phyloP scores from a whole-genome alignment of 1,284 basidiomycete genomes.

The Vanrija sp. region DNA sequence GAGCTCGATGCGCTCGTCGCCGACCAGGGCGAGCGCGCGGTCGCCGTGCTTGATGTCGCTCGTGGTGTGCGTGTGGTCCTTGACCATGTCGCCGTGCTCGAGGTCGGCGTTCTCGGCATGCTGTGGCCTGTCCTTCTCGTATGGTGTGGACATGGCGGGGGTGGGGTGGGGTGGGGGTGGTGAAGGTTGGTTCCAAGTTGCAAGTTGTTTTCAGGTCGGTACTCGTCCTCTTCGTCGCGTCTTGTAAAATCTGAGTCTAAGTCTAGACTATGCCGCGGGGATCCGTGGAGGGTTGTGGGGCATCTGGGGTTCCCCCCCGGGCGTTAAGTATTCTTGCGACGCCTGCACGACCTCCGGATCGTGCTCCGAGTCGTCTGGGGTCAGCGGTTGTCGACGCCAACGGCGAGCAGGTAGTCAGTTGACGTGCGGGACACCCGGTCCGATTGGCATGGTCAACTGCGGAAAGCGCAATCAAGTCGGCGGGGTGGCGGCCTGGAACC shows the following conservation, averaged over 20 bases:
- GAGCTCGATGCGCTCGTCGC: constrained; percentile 25
- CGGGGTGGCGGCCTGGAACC: no score
- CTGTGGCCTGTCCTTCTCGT: neutral
- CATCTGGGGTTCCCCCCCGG: neutral
- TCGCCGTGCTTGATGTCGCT: constrained; percentile 21
- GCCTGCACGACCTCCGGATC: no score
- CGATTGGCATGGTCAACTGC: no score
- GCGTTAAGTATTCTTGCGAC: neutral
- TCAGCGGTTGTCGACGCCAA: no score
- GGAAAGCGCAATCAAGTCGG: no score
- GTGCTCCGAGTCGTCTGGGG: no score
- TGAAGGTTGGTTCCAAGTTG: neutral
- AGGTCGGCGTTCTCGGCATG: neutral
- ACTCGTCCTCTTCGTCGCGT: no score
- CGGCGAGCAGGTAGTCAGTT: no score
- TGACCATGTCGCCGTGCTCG: neutral
- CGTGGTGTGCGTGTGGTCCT: constrained; percentile 2
- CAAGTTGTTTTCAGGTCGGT: neutral
- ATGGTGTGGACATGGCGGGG: neutral
- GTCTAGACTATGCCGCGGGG: neutral
- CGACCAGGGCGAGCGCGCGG: constrained; percentile 18
- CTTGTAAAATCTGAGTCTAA: no score
- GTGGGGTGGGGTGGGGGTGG: neutral
- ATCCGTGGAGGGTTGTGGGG: constrained; percentile 1
- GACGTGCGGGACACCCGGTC: no score